These are phyloP conservation scores for Bruguiera parviflora DNA, from an alignment of 345 rosid genomes.

Conservation along the genomic window DNA sequence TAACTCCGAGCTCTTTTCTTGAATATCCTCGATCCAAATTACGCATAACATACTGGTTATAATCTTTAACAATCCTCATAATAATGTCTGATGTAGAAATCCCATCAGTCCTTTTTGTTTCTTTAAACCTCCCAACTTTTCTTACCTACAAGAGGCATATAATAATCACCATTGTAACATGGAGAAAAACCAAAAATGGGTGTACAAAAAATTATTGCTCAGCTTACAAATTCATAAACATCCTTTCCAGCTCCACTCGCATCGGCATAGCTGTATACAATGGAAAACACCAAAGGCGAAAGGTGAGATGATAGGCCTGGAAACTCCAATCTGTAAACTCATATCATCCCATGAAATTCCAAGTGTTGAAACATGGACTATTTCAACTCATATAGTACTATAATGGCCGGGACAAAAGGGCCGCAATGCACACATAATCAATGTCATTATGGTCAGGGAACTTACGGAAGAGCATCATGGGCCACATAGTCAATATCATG, in stretches of 20 bases:
- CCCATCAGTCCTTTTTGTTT: constrained; percentile 69
- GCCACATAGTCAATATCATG: constrained; percentile 64
- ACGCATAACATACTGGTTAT: constrained; percentile 67
- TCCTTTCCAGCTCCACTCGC: constrained; percentile 71
- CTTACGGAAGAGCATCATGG: constrained; percentile 69
- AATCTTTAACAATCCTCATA: constrained; percentile 70
- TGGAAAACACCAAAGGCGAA: constrained; percentile 1
- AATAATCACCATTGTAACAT: constrained; percentile 15
- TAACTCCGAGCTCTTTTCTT: constrained; percentile 65
- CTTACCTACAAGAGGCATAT: constrained; percentile 35
- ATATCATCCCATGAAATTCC: too few species aligned
- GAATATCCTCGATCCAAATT: constrained; percentile 68
- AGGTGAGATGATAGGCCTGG: background rate
- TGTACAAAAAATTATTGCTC: constrained; percentile 8
- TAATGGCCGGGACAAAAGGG: too few species aligned
- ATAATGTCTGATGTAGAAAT: constrained; percentile 68
- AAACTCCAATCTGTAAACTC: background rate
- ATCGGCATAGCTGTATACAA: constrained; percentile 55
- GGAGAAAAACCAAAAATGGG: constrained; percentile 1
- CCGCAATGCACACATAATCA: background rate
- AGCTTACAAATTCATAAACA: constrained; percentile 72
- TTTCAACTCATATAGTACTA: too few species aligned
- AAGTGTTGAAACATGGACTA: too few species aligned
- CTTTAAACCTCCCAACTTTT: constrained; percentile 54
- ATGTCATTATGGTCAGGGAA: constrained; percentile 3